phyloP scores from a whole-genome alignment of 75 land plant species.

The Ceratopteris richardii region DNA sequence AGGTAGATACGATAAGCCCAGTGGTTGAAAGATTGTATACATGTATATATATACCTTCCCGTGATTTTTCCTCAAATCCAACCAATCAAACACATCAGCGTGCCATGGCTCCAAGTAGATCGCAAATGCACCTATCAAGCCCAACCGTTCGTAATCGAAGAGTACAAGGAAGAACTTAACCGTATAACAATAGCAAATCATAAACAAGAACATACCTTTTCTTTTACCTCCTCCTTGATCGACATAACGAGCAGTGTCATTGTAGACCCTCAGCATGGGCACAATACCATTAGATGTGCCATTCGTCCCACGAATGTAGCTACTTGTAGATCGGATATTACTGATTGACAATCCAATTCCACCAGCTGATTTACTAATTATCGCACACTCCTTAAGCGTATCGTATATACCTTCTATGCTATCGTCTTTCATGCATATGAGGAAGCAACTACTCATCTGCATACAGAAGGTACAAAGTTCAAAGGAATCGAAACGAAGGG shows the following conservation, averaged over 20 bases:
- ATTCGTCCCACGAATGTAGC: slow-evolving; percentile 97
- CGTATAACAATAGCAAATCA: too few relatives aligned
- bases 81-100: slow-evolving; percentile 88
- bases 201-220: slow-evolving; percentile 62
- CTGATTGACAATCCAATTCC: slow-evolving; percentile 92
- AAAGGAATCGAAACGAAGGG: too few relatives aligned
- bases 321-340: slow-evolving; percentile 86
- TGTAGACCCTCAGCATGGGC: slow-evolving; percentile 95
- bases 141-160: too few relatives aligned
- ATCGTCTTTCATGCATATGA: slow-evolving; percentile 97
- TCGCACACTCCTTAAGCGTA: slow-evolving; percentile 97
- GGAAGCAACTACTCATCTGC: slow-evolving; percentile 96
- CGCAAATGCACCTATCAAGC: slow-evolving; percentile 95
- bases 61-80: slow-evolving; percentile 83
- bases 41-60: too few relatives aligned
- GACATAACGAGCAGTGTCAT: slow-evolving; percentile 98
- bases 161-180: too few relatives aligned
- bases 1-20: too few relatives aligned
- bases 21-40: too few relatives aligned
- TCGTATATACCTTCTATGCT: slow-evolving; percentile 99
- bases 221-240: slow-evolving; percentile 99
- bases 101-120: slow-evolving; percentile 99
- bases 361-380: slow-evolving; percentile 95
- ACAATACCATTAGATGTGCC: slow-evolving; percentile 98
- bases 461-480: too few relatives aligned